Conservation (phyloP, 345 rosid genomes). For the Rhodamnia argentea region DNA sequence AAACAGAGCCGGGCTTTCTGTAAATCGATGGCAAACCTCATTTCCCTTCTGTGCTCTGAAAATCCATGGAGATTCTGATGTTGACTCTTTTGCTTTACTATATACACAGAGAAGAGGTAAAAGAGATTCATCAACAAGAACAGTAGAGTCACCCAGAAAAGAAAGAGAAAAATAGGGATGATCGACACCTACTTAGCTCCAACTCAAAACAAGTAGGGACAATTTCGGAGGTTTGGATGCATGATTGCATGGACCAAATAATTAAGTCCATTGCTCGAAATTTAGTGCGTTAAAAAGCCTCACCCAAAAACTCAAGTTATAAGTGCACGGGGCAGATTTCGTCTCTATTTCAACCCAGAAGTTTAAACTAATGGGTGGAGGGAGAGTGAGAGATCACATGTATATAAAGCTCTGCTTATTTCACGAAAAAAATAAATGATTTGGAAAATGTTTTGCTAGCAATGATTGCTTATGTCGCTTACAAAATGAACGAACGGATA, state of each 20-base stretch:
- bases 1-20: not conserved
- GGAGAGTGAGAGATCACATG: not conserved
- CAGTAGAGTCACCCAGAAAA: not conserved
- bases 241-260: too few species aligned
- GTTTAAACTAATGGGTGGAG: not conserved
- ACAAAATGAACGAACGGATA: too few species aligned
- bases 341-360: not conserved
- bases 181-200: not conserved
- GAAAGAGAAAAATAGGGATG: not conserved
- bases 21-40: not conserved
- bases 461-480: too few species aligned
- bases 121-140: not conserved
- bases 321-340: not conserved
- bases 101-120: not conserved
- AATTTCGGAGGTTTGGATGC: too few species aligned
- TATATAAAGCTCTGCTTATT: too few species aligned
- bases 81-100: not conserved
- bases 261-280: not conserved
- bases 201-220: not conserved
- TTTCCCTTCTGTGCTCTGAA: not conserved
- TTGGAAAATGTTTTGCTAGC: too few species aligned
- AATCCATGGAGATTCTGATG: not conserved
- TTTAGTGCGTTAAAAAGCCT: not conserved
- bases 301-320: not conserved
- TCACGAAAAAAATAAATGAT: too few species aligned